Evolutionary conservation across 2,329 filamentous ascomycete genomes (phyloP), one percentile per base, ranked within the genome.

Genomic region (Diaporthe amygdali): DNA sequence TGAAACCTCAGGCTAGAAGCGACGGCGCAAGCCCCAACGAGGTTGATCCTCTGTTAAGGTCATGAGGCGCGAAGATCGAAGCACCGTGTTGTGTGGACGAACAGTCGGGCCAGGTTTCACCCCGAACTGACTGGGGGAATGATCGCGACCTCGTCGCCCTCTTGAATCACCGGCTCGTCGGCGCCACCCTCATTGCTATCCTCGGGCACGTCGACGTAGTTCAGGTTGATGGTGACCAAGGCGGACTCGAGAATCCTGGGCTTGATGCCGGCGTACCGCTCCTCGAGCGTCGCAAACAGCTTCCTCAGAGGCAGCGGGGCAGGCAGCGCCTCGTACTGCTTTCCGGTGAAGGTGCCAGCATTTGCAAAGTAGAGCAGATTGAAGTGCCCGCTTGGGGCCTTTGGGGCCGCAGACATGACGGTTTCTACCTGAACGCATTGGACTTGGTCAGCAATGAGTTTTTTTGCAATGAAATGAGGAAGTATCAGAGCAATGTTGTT

Each of bases 61-160:
- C 71, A 25, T 73, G 67, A 71, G 30, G 56, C 17, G 72, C 49
- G 25, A 30, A n/a, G 69, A 76, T 52, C 34, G 30, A 51, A 25
- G 12, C 8, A 30, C 17, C 55, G 41, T 5, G 7, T 52, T 7
- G 15, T 55, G 22, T 25, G 51, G 10, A 39, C 17, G 32, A 56
- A 27, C 9, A 20, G 41, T 44, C 34, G 25, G 49, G 32, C 49
- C n/a, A 27, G 41, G 17, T 39, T 17, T 87, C 81, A 96, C 5
- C 94, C 94, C 46, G 94, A 95, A 84, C 94, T 97, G 75, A 97
- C 94, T 12, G 94, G 94, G 41, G 94, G 94, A 70, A 97, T 96
- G 44, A 97, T 92, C 51, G 93, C 94, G 69, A 97, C 93, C 83
- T 97, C 94, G 78, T 97, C 94, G 34, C 92, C 93, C 73, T 90